Base-by-base conservation (phyloP, 2,329 filamentous ascomycete species). In the Clonostachys sp. region DNA sequence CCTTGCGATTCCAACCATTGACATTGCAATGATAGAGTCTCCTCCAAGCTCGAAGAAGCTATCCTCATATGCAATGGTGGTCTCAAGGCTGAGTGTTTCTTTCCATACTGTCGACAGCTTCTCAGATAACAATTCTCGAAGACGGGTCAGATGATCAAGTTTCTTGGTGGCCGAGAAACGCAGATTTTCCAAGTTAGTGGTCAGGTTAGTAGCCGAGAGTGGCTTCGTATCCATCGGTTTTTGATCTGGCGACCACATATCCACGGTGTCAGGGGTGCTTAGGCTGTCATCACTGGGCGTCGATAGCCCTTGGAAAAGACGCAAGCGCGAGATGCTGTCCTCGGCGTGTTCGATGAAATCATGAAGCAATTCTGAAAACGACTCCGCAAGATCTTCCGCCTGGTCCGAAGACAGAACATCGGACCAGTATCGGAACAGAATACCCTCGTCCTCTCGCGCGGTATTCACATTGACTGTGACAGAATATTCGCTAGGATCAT, bases 1-100 rank as follows among this genome's bases (percentile, higher is more conserved):
- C 45, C 71, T 63, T 5, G 73, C 70, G 14, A 64, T 61, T 2
- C 71, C 65, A 3, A 75, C 72, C 5, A 78, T 62, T 44, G 63
- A 70, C 74, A 79, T 78, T 2, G 74, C 74, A 14, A 67, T 64
- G 5, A 78, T 62, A 0, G 77, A 81, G 57, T 80, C 76, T 16
- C 78, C 78, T 2, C 78, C 78, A 0, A 50, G 38, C 5, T 41
- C 17, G 38, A 53, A 50, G 47, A 53, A 51, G 42, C 41, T 46
- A 18, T 45, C 45, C n/a, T 51, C 45, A 10, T 30, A 44, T 2
- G 51, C 49, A 10, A 57, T 42, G 12, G 9, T 14, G 35, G 17
- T 20, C 30, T 41, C 48, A n/a, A 50, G 36, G 20, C 38, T 45
- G 12, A 50, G 45, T 6, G 48, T 50, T 16, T 45, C 42, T 45